phyloP scores from a whole-genome alignment of 441 rosid species.

The Sinapis alba region DNA sequence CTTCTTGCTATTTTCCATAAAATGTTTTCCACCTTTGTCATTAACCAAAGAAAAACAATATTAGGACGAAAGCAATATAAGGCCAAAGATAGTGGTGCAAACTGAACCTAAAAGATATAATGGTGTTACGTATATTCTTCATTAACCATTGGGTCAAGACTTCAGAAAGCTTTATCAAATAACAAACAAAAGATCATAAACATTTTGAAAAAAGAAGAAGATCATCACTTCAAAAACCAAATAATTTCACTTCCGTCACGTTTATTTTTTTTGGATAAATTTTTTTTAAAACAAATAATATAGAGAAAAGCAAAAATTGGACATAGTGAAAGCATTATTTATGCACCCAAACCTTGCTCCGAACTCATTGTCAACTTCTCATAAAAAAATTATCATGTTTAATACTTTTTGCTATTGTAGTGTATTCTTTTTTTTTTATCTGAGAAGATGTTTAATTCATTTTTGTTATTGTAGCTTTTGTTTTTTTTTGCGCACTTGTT shows the following conservation, averaged over 20 bases:
- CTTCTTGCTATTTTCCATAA: neutral
- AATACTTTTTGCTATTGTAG: too few species aligned
- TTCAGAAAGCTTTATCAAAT: neutral
- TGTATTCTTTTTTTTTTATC: too few species aligned
- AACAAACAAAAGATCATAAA: neutral
- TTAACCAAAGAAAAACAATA: neutral
- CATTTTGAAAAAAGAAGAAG: neutral
- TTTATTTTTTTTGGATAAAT: neutral
- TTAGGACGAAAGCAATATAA: neutral
- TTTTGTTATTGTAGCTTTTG: too few species aligned
- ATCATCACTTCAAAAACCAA: neutral
- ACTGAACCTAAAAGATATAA: neutral
- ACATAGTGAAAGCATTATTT: too few species aligned
- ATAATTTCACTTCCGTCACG: conserved; percentile 19
- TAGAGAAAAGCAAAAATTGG: too few species aligned
- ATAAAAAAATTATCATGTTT: too few species aligned
- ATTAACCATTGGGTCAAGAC: conserved; percentile 13
- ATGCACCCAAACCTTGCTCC: too few species aligned
- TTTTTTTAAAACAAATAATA: too few species aligned
- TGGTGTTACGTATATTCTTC: neutral
- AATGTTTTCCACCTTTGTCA: neutral
- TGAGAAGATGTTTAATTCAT: too few species aligned
- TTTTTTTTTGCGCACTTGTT: too few species aligned
- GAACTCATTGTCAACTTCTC: too few species aligned
- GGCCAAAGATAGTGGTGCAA: neutral